Percentiles rank a stretch among this genome's conserved stretches.
Conservation (phyloP, 257 asterid genomes). For the Hygrophila difformis region DNA sequence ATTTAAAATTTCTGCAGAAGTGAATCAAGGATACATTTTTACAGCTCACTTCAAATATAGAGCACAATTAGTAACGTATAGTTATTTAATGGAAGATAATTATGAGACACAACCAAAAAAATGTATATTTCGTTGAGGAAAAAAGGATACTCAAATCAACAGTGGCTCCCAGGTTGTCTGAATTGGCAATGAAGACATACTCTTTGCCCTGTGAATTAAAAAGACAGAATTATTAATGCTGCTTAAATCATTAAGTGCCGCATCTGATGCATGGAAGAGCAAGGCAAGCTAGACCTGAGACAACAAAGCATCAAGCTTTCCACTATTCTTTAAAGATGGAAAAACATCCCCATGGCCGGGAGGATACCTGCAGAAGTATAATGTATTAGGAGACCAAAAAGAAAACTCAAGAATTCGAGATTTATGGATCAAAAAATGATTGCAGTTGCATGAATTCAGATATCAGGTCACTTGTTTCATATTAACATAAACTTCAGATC, state of each 20-base stretch:
- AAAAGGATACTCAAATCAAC: conserved; percentile 97
- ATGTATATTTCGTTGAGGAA: neutral
- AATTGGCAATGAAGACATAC: conserved; percentile 84
- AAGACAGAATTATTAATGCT: neutral
- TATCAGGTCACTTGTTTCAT: too few relatives aligned
- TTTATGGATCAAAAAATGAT: neutral
- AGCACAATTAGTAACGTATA: neutral
- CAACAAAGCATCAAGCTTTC: conserved; percentile 83
- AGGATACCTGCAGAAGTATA: conserved; percentile 64
- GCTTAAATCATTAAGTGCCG: neutral
- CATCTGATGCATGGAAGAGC: conserved; percentile 11
- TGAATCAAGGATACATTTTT: conserved; percentile 39
- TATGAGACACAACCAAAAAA: neutral
- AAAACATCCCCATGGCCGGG: conserved; percentile 99
- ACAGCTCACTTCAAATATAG: conserved; percentile 7
- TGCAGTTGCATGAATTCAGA: too few relatives aligned
- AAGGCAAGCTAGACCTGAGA: conserved; percentile 50
- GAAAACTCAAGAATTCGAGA: neutral
- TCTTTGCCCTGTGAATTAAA: conserved; percentile 67
- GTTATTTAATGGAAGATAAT: neutral
- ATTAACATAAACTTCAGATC: too few relatives aligned
- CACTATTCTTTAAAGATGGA: conserved; percentile 86
- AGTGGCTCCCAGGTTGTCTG: conserved; percentile 93
- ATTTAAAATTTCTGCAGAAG: conserved; percentile 67
- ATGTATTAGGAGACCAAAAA: conserved; percentile 11